Evolutionary conservation across 352 stramenopile genomes (phyloP), one percentile per base, ranked within the genome.

Genomic region (Globisporangium carolinianum): DNA sequence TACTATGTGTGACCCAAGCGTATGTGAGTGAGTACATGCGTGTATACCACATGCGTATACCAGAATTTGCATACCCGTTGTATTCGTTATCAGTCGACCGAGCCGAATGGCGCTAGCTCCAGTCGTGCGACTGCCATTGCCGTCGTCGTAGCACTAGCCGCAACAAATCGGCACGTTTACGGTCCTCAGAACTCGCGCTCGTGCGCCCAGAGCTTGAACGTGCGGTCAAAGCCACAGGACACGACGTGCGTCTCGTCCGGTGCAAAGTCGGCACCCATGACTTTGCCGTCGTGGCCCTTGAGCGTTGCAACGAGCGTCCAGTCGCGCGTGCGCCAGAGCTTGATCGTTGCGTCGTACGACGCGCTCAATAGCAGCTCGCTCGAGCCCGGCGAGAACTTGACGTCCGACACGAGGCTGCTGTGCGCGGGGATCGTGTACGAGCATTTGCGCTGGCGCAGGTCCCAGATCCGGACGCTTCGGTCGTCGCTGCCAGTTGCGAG

Each of bases 381-480:
- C 0, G 72, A 88, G 39, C 55, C 64, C 6, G 81, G 81, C 6
- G 88, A 96, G 55, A 89, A 95, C 58, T 87, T 84, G 37, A 98
- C 79, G 43, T 98, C 87, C 8, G 94, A 95, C 53, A 99, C 89
- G 48, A 99, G 71, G 37, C 83, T 95, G n/a, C 81, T 96, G 69
- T 99, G 96, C 6, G 95, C 97, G 17, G 96, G 94, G 41, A 99
- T 69, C 39, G 90, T 96, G 67, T 98, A 97, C 49, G 75, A 79
- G 56, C 84, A 87, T 63, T 95, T 95, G 47, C 91, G 84, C 46
- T 91, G 80, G 12, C 96, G 82, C 47, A 99, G 65, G 71, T 99
- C 97, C 97, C 97, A 99, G 47, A 99, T 85, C 51, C 96, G 91
- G 43, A 98, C 88, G 3, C 87, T 98, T 38, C 97, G 94, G 67